Evolutionary conservation across 2,329 filamentous ascomycete species (phyloP).

Genomic region (Aspergillus sp.): DNA sequence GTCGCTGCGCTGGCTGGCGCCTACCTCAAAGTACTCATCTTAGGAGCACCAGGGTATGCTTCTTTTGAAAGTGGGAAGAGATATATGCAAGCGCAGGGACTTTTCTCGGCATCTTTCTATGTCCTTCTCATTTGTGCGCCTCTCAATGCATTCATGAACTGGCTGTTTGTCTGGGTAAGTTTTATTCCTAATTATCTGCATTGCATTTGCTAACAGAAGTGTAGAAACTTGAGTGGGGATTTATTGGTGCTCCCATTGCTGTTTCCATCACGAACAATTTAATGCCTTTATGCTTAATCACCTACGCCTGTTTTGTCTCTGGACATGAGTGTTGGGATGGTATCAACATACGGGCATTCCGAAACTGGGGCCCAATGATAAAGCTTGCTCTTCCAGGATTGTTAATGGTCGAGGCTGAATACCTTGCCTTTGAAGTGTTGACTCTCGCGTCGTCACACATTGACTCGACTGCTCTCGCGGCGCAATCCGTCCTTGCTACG

Average conservation of each 20-base stretch:
- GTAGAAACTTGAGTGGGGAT: conserved; percentile 57
- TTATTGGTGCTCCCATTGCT: conserved; percentile 74
- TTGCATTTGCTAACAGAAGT: conserved; percentile 1
- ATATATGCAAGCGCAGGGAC: conserved; percentile 79
- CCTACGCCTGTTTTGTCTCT: conserved; percentile 68
- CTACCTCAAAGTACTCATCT: conserved; percentile 66
- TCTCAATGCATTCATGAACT: conserved; percentile 76
- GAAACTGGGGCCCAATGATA: conserved; percentile 81
- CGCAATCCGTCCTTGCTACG: conserved; percentile 79
- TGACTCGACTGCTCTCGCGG: conserved; percentile 73
- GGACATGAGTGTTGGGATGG: conserved; percentile 78
- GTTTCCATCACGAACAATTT: conserved; percentile 71
- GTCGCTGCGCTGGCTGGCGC: conserved; percentile 67
- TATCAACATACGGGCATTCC: conserved; percentile 63
- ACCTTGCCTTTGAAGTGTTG: conserved; percentile 85
- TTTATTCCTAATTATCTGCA: background rate
- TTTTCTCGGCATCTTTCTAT: conserved; percentile 80
- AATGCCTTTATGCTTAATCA: conserved; percentile 65
- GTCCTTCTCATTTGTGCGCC: conserved; percentile 79
- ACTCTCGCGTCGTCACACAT: conserved; percentile 79
- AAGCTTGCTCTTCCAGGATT: conserved; percentile 82
- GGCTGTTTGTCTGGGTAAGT: conserved; percentile 38
- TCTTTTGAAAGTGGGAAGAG: conserved; percentile 77
- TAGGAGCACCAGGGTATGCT: conserved; percentile 71
- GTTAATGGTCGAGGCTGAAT: conserved; percentile 91